These are phyloP conservation scores for Cyanidium caldarium DNA, from an alignment of 23 red algal species.

Conservation along the genomic window DNA sequence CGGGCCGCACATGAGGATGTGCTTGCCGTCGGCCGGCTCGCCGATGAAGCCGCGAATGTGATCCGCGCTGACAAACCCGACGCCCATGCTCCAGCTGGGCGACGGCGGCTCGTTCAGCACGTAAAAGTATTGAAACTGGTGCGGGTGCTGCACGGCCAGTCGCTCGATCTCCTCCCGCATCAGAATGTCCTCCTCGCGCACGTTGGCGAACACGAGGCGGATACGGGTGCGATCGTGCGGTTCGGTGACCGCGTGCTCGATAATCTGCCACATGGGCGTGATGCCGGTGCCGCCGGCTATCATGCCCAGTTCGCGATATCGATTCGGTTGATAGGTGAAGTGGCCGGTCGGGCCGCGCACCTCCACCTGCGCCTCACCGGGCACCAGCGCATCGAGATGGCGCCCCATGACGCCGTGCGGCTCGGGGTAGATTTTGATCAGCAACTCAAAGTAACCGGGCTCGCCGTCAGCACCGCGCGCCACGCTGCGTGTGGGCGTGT, in stretches of 20 bases:
- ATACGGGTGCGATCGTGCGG: slow-evolving; percentile 33
- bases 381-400: slow-evolving; percentile 34
- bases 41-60: slow-evolving; percentile 55
- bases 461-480: too few relatives aligned
- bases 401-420: slow-evolving; percentile 56
- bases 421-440: slow-evolving; percentile 71
- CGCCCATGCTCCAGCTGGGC: slow-evolving; percentile 34
- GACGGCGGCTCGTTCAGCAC: slow-evolving; percentile 52
- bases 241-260: slow-evolving; percentile 23
- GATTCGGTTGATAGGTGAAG: slow-evolving; percentile 38
- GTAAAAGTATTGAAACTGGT: slow-evolving; percentile 51
- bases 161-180: slow-evolving; percentile 48
- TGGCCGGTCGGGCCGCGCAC: slow-evolving; percentile 59
- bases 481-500: slow-evolving; percentile 60
- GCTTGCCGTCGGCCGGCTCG: slow-evolving; percentile 3
- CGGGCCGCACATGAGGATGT: slow-evolving; percentile 65
- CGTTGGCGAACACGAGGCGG: slow-evolving; percentile 67
- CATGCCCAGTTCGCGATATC: slow-evolving; percentile 35
- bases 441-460: slow-evolving; percentile 57
- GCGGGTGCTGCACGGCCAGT: slow-evolving; percentile 19
- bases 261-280: slow-evolving; percentile 90
- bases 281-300: slow-evolving; percentile 96
- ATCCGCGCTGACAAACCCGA: slow-evolving; percentile 45
- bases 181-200: slow-evolving; percentile 58
- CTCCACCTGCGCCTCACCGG: slow-evolving; percentile 27